Conservation (phyloP, 768 basidiomycete species). For the Termitomyces sp. region DNA sequence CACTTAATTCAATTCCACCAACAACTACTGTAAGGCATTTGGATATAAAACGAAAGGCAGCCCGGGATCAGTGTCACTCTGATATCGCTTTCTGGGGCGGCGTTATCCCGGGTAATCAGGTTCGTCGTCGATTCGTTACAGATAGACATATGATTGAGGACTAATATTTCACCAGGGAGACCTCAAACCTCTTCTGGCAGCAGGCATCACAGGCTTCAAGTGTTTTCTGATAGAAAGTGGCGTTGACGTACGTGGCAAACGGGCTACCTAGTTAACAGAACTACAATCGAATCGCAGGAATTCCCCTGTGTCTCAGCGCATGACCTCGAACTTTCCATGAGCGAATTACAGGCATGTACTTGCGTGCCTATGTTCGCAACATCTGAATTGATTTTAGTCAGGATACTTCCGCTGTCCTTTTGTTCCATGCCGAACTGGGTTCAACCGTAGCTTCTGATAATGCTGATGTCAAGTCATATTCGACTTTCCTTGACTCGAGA, state of each 20-base stretch:
- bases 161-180: constrained; percentile 41
- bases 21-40: constrained; percentile 84
- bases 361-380: neutral
- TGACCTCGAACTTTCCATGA: constrained; percentile 70
- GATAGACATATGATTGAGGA: neutral
- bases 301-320: constrained; percentile 80
- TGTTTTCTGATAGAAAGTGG: constrained; percentile 96
- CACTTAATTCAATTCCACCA: constrained; percentile 94
- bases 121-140: constrained; percentile 18
- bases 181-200: constrained; percentile 67
- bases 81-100: constrained; percentile 96
- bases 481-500: constrained; percentile 82
- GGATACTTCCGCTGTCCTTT: constrained; percentile 64
- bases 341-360: constrained; percentile 57
- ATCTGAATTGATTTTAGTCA: constrained; percentile 24
- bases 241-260: constrained; percentile 60
- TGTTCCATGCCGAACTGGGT: constrained; percentile 92
- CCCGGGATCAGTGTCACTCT: constrained; percentile 66
- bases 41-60: constrained; percentile 62
- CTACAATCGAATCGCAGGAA: constrained; percentile 52
- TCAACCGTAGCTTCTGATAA: constrained; percentile 10
- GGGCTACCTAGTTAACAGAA: constrained; percentile 3
- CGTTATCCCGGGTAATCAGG: constrained; percentile 89
- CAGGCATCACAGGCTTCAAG: constrained; percentile 94
- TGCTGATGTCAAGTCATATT: constrained; percentile 53